These are phyloP conservation scores for Lathyrus oleraceus DNA, from an alignment of 306 rosid genomes.

Conservation along the genomic window DNA sequence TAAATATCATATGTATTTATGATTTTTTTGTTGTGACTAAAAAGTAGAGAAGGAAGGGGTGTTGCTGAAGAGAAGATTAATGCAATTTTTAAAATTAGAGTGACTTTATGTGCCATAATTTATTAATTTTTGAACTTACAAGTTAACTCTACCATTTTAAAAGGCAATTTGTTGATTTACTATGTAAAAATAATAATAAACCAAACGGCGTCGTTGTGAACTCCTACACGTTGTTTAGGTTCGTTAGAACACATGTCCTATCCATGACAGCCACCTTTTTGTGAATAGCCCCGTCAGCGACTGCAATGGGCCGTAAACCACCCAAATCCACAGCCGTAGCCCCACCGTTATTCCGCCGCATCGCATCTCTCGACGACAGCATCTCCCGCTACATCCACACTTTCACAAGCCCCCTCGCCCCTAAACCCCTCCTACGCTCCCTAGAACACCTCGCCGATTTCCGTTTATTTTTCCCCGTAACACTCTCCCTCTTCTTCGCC, in stretches of 20 bases:
- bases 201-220: constrained; percentile 6
- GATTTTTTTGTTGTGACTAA: no score
- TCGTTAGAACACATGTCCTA: constrained; percentile 2
- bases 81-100: no score
- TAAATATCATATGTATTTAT: no score
- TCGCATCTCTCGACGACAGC: constrained; percentile 41
- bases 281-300: background rate
- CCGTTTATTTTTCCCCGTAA: constrained; percentile 64
- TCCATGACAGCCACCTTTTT: background rate
- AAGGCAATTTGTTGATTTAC: no score
- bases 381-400: constrained; percentile 52
- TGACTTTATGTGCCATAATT: no score
- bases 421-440: constrained; percentile 44
- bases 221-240: background rate
- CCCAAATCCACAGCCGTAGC: constrained; percentile 5
- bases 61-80: no score
- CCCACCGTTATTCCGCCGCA: constrained; percentile 42
- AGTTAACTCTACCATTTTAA: no score
- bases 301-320: constrained; percentile 38
- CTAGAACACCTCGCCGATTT: constrained; percentile 70
- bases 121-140: no score
- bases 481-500: constrained; percentile 50
- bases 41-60: no score
- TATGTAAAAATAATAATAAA: background rate
- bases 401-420: constrained; percentile 43